phyloP scores from a whole-genome alignment of 176 grass and related monocot species.

The Bothriochloa decipiens region DNA sequence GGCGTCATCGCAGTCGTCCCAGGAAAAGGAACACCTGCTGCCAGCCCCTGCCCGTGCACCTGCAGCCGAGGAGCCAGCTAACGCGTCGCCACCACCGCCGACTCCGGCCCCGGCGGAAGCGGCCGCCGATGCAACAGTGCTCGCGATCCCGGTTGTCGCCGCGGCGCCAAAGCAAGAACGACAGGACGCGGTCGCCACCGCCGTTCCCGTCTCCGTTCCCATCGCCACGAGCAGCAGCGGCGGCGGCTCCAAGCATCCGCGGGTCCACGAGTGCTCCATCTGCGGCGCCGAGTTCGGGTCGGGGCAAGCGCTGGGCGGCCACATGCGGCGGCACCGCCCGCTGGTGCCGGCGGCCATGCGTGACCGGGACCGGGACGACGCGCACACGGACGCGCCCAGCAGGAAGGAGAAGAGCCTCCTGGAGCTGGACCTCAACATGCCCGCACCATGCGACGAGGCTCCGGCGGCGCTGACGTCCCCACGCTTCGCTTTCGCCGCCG shows the following conservation, averaged over 20 bases:
- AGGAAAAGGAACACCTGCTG: conserved; percentile 2
- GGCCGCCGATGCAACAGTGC: conserved; percentile 29
- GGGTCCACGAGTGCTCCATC: conserved; percentile 80
- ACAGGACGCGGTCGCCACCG: neutral
- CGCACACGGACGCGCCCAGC: neutral
- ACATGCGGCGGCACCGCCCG: conserved; percentile 92
- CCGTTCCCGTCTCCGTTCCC: neutral
- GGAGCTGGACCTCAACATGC: conserved; percentile 88
- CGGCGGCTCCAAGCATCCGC: conserved; percentile 31
- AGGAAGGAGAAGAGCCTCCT: conserved; percentile 77
- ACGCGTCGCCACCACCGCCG: neutral
- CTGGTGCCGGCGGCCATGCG: conserved; percentile 37
- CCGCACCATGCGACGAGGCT: conserved; percentile 50
- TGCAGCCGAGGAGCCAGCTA: neutral
- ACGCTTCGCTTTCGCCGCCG: conserved; percentile 40
- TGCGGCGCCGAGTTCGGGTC: conserved; percentile 88
- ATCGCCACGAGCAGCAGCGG: conserved; percentile 2
- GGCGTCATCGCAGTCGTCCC: neutral
- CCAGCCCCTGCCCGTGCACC: neutral
- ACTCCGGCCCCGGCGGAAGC: neutral
- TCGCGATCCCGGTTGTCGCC: conserved; percentile 22
- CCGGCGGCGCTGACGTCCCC: conserved; percentile 2
- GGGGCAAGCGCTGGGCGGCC: conserved; percentile 89
- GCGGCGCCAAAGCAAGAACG: conserved; percentile 40
- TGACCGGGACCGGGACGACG: conserved; percentile 1